Conservation (phyloP, 495 filamentous ascomycete genomes). For the Podospora australis region DNA sequence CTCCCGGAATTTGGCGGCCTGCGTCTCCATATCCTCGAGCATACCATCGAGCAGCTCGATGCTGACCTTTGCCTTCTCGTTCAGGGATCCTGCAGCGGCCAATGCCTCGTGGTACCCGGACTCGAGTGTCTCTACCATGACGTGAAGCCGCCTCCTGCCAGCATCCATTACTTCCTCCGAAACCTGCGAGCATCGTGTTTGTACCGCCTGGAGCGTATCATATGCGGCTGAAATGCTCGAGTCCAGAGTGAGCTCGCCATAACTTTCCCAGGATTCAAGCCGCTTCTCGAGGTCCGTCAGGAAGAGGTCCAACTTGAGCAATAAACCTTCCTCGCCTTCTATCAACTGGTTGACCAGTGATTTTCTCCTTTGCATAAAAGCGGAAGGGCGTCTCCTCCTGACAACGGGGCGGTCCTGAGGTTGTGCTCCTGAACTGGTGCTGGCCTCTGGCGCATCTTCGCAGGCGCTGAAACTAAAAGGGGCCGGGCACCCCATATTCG, state of each 20-base stretch:
- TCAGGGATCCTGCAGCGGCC: slow-evolving; percentile 74
- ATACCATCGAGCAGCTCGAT: slow-evolving; percentile 80
- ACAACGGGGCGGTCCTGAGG: slow-evolving; percentile 19
- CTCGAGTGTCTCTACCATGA: slow-evolving; percentile 94
- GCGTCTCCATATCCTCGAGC: slow-evolving; percentile 72
- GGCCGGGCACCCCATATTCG: slow-evolving; percentile 25
- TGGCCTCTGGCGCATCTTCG: slow-evolving; percentile 27
- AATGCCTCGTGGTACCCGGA: slow-evolving; percentile 83
- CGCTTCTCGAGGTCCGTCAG: slow-evolving; percentile 79
- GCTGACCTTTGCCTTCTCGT: slow-evolving; percentile 83
- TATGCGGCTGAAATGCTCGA: slow-evolving; percentile 75
- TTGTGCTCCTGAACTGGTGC: slow-evolving; percentile 27
- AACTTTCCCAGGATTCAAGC: slow-evolving; percentile 82
- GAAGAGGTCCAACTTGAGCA: slow-evolving; percentile 71
- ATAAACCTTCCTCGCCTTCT: slow-evolving; percentile 56
- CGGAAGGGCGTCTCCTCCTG: slow-evolving; percentile 57
- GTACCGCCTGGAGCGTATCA: slow-evolving; percentile 76
- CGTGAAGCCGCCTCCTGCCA: slow-evolving; percentile 72
- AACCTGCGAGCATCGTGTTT: slow-evolving; percentile 80
- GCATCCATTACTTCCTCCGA: slow-evolving; percentile 86
- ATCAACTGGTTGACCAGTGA: slow-evolving; percentile 61
- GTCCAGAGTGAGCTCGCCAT: slow-evolving; percentile 77
- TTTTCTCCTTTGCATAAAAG: slow-evolving; percentile 49
- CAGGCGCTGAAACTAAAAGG: slow-evolving; percentile 31
- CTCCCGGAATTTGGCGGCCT: slow-evolving; percentile 59